Conservation (phyloP, 2,329 filamentous ascomycete genomes). For the Neurospora sp. region DNA sequence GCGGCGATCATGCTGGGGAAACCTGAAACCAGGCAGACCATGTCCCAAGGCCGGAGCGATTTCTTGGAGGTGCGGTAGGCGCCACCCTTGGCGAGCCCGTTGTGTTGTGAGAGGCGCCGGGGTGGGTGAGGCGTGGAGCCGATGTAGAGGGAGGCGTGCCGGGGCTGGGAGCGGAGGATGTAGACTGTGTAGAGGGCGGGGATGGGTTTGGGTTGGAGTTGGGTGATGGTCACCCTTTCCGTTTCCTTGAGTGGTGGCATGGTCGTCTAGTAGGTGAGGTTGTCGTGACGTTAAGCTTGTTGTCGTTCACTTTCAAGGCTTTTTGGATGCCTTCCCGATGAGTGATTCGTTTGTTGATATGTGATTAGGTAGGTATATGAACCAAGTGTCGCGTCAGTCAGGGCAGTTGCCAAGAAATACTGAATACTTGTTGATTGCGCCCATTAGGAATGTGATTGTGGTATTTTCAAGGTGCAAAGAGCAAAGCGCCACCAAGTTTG, state of each 20-base stretch:
- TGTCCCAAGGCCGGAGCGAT: constrained; percentile 76
- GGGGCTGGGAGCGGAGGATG: constrained; percentile 72
- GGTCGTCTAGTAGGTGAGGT: neutral
- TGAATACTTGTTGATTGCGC: neutral
- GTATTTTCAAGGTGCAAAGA: neutral
- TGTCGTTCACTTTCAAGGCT: neutral
- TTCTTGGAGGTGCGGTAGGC: constrained; percentile 63
- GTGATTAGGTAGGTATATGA: neutral
- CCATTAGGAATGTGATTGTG: neutral
- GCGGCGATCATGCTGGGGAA: constrained; percentile 83
- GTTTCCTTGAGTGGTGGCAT: neutral
- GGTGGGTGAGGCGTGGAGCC: constrained; percentile 86
- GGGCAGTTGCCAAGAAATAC: neutral
- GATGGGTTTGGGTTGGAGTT: constrained; percentile 45
- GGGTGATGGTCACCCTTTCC: constrained; percentile 24
- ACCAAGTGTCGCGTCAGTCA: neutral
- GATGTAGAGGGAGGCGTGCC: constrained; percentile 67
- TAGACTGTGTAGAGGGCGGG: constrained; percentile 92
- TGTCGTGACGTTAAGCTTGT: neutral
- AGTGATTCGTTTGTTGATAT: neutral
- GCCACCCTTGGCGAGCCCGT: constrained; percentile 73
- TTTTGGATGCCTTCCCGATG: neutral
- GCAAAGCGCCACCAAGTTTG: neutral
- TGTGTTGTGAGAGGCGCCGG: constrained; percentile 81
- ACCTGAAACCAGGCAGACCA: constrained; percentile 75